Evolutionary conservation across 371 early-diverging fungal genomes (phyloP).

Genomic region (Lichtheimia corymbifera): DNA sequence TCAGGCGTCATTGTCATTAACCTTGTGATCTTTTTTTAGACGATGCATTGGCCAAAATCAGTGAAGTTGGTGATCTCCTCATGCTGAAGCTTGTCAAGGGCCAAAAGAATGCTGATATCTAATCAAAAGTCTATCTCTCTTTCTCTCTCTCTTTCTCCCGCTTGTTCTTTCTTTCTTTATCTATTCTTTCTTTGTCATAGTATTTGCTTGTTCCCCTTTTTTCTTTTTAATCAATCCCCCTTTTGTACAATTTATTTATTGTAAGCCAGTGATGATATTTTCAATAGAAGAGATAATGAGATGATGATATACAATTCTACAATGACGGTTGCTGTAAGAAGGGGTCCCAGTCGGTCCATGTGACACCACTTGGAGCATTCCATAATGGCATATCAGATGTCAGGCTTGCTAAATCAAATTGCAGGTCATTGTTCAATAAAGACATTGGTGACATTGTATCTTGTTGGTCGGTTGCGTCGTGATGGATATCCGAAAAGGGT

Average conservation of each 20-base stretch:
- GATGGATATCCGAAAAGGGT: no score
- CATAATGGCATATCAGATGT: slow-evolving; percentile 34
- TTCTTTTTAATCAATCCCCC: not conserved
- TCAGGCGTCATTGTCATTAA: not conserved
- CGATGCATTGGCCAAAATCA: slow-evolving; percentile 59
- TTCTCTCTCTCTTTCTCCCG: no score
- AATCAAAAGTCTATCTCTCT: no score
- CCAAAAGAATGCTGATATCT: not conserved
- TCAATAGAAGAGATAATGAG: slow-evolving; percentile 79
- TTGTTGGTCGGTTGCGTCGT: no score
- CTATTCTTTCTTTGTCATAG: no score
- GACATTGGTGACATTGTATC: no score
- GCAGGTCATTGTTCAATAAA: not conserved
- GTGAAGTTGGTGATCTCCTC: slow-evolving; percentile 68
- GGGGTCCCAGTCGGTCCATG: slow-evolving; percentile 39
- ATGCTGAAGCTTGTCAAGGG: slow-evolving; percentile 51
- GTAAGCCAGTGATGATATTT: slow-evolving; percentile 63
- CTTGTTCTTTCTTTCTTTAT: no score
- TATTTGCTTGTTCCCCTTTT: no score
- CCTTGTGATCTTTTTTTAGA: slow-evolving; percentile 27
- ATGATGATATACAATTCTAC: slow-evolving; percentile 70
- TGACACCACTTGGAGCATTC: slow-evolving; percentile 32
- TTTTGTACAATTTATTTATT: slow-evolving; percentile 1
- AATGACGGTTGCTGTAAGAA: slow-evolving; percentile 16
- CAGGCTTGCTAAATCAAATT: slow-evolving; percentile 26